Evolutionary conservation across 2,329 filamentous ascomycete genomes (phyloP), one percentile per base, ranked within the genome.

Genomic region (Pyrenochaeta sp.): DNA sequence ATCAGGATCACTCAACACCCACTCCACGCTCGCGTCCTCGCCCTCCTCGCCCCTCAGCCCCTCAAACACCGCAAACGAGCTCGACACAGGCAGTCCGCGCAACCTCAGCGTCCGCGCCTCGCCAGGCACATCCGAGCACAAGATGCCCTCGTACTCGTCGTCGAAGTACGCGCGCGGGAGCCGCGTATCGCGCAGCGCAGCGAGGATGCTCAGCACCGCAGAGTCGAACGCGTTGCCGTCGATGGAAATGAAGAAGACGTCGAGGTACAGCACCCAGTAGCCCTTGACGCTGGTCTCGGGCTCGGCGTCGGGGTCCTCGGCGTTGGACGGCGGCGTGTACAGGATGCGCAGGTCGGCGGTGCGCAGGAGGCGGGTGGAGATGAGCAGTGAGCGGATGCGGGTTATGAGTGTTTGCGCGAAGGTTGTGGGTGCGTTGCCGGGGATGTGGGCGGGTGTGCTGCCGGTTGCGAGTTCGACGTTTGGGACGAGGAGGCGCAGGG

Each of bases 231-330:
- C 84, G 62, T 94, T 96, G 5, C 93, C 93, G 53, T 96, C 92
- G 35, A 96, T 84, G 0, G 90, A 95, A 56, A 99, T 87, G 73
- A 96, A 94, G 65, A 96, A 82, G n/a, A 96, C 80, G 66, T 97
- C 93, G 55, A 99, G 89, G 72, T 96, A 96, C 14, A 99, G 83
- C 7, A 89, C 86, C 94, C 93, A 99, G 71, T 95, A 97, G 0
- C 88, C 94, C 67, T 89, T 93, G 8, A 93, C 72, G 51, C 84
- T 79, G 6, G 69, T 68, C 26, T 66, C 64, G 4, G 73, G 65
- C 3, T 78, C 76, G 15, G 80, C 76, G 13, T 77, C 70, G 44
- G 81, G 76, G 21, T 76, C 67, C 19, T 69, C 70, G n/a, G 74
- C 39, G 37, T 73, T 69, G 1, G 53, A 45, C 13, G 78, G 73